These are phyloP conservation scores for Trichosporon asahii DNA, from an alignment of 1,284 basidiomycete genomes.

Conservation along the genomic window DNA sequence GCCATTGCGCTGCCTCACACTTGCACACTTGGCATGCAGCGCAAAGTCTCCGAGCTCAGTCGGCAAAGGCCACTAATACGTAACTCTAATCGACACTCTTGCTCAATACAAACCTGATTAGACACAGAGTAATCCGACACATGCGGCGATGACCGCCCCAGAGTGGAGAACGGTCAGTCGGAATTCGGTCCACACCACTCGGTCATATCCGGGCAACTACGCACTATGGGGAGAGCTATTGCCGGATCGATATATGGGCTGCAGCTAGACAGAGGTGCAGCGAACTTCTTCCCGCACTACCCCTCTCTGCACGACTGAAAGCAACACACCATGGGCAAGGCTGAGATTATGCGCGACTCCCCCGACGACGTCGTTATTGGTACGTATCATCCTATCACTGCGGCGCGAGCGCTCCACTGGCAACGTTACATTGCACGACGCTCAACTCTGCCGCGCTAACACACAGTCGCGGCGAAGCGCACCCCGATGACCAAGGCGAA, in stretches of 20 bases:
- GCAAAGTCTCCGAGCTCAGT: no score
- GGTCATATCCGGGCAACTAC: not conserved
- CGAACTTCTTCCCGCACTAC: not conserved
- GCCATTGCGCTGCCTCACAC: no score
- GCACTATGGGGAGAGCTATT: no score
- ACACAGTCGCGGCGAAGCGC: conserved; percentile 24
- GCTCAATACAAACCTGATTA: not conserved
- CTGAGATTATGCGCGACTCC: not conserved
- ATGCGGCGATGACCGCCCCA: not conserved
- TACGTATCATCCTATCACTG: not conserved
- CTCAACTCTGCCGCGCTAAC: not conserved
- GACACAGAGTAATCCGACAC: not conserved
- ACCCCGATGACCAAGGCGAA: conserved; percentile 57
- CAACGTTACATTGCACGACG: not conserved
- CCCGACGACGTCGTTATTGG: conserved; percentile 28
- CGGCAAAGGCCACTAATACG: no score
- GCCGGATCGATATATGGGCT: not conserved
- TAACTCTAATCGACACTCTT: no score
- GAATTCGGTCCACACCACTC: not conserved
- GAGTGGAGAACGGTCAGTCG: not conserved
- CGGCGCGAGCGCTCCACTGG: no score
- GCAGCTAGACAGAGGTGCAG: no score
- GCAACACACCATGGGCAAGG: not conserved
- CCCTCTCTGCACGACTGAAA: not conserved
- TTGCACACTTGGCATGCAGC: no score